A percentile compares a stretch with the other conserved stretches of the same genome.
These are phyloP conservation scores for Mortierella sp. DNA, from an alignment of 371 early-diverging fungal genomes.

Conservation along the genomic window DNA sequence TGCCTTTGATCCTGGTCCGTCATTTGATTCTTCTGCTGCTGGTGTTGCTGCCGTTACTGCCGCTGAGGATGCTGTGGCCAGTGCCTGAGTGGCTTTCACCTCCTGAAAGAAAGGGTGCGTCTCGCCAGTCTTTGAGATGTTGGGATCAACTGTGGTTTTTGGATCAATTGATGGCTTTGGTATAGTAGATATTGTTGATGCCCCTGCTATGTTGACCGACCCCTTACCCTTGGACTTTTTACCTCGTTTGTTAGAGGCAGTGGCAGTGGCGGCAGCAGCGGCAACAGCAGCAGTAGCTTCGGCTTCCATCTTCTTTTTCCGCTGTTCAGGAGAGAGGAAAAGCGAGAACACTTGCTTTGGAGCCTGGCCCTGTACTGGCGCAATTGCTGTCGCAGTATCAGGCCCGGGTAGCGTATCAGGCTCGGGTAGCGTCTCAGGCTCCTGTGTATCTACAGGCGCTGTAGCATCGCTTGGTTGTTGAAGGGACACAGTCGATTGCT, in stretches of 20 bases:
- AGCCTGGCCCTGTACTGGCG: slow-evolving; percentile 2
- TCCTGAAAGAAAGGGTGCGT: slow-evolving; percentile 52
- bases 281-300: slow-evolving; percentile 18
- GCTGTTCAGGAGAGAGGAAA: slow-evolving; percentile 48
- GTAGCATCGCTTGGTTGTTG: not conserved
- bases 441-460: not conserved
- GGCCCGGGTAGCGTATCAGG: not conserved
- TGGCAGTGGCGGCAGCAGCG: not conserved
- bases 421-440: not conserved
- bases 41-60: not conserved
- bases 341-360: slow-evolving; percentile 48
- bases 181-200: not conserved
- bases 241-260: slow-evolving; percentile 18
- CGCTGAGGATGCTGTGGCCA: slow-evolving; percentile 3
- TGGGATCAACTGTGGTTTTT: slow-evolving; percentile 38
- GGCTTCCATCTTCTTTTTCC: slow-evolving; percentile 36
- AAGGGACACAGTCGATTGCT: not conserved
- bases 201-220: not conserved
- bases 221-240: slow-evolving; percentile 33
- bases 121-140: slow-evolving; percentile 51
- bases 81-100: slow-evolving; percentile 28
- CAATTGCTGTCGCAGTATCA: not conserved
- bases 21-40: not conserved
- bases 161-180: slow-evolving; percentile 11
- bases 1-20: not conserved